A percentile compares a stretch with the other conserved stretches of the same genome.
Evolutionary conservation across 345 rosid species (phyloP).

Genomic region (Balakata baccata): DNA sequence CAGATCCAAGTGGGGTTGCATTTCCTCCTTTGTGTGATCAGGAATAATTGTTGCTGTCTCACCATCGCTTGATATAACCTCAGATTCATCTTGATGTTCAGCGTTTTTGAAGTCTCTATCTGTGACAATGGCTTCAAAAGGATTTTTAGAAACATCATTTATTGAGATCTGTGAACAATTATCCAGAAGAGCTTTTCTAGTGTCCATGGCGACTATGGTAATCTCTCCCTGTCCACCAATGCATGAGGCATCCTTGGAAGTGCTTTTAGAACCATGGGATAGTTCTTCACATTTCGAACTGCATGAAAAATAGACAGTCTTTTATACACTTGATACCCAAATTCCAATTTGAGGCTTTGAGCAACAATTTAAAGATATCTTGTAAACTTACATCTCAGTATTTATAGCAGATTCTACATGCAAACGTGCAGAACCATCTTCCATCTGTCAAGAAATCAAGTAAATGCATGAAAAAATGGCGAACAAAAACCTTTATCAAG

Average conservation of each 20-base stretch:
- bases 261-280: neutral
- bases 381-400: conserved; percentile 17
- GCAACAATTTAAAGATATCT: neutral
- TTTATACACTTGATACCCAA: neutral
- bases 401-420: conserved; percentile 12
- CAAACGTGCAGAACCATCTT: conserved; percentile 2
- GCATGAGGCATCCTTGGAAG: conserved; percentile 11
- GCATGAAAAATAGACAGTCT: conserved; percentile 6
- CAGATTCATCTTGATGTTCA: conserved; percentile 20
- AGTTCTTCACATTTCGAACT: conserved; percentile 15
- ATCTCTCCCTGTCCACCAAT: conserved; percentile 16
- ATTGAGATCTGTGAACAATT: conserved; percentile 11
- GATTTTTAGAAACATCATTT: conserved; percentile 13
- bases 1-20: conserved; percentile 22
- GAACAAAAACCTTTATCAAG: neutral
- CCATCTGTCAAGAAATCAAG: conserved; percentile 23
- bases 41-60: conserved; percentile 17
- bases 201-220: conserved; percentile 3
- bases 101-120: conserved; percentile 13
- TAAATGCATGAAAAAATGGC: neutral
- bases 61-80: conserved; percentile 16
- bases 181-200: conserved; percentile 4
- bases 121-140: conserved; percentile 3
- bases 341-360: neutral
- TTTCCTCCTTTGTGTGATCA: conserved; percentile 9